These are phyloP conservation scores for Aplosporella prunicola DNA, from an alignment of 2,329 filamentous ascomycete species.

Conservation along the genomic window DNA sequence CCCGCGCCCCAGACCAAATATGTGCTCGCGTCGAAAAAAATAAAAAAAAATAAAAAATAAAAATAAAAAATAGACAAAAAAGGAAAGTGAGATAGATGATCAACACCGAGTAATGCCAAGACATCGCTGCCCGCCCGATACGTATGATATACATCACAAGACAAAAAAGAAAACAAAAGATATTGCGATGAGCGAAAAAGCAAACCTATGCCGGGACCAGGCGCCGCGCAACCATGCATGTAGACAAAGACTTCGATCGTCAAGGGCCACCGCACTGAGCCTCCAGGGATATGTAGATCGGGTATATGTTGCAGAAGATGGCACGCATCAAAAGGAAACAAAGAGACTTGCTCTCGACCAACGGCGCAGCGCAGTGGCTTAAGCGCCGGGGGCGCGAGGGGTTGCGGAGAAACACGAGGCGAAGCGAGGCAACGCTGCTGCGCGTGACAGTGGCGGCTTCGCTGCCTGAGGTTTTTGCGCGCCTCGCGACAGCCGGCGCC, in stretches of 20 bases:
- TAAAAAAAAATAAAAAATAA: constrained; percentile 5
- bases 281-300: constrained; percentile 5
- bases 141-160: constrained; percentile 8
- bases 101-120: constrained; percentile 10
- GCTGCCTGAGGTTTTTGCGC: constrained; percentile 2
- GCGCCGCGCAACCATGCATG: constrained; percentile 10
- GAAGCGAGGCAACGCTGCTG: constrained; percentile 10
- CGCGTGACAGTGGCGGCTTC: constrained; percentile 6
- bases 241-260: constrained; percentile 3
- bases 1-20: no score
- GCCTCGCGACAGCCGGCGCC: constrained; percentile 3
- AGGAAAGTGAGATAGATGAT: constrained; percentile 8
- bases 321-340: constrained; percentile 11
- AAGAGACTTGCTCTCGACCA: constrained; percentile 4
- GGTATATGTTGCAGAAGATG: constrained; percentile 11
- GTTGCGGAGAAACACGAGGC: constrained; percentile 6
- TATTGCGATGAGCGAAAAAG: neutral
- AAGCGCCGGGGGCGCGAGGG: constrained; percentile 2
- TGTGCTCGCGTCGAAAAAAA: neutral
- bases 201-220: neutral
- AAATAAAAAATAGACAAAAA: constrained; percentile 3
- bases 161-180: constrained; percentile 2
- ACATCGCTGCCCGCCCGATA: constrained; percentile 8
- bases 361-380: constrained; percentile 1
- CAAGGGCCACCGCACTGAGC: constrained; percentile 5